Evolutionary conservation across 257 asterid genomes (phyloP).

Genomic region (Solanum rostratum): DNA sequence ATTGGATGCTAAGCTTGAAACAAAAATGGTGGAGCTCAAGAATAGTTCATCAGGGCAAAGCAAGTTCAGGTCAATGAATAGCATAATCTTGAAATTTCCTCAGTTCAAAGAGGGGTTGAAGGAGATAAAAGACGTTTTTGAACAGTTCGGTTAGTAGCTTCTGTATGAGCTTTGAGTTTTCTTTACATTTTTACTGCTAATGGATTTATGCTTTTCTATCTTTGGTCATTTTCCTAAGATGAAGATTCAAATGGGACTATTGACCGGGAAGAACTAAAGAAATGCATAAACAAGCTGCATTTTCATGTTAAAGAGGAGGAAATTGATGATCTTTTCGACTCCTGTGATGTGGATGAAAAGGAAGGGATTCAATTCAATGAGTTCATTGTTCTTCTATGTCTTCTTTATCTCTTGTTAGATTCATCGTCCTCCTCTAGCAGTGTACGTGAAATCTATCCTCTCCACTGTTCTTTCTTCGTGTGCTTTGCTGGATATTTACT

Average conservation of each 20-base stretch:
- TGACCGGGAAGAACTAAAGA: constrained; percentile 30
- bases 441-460: constrained; percentile 7
- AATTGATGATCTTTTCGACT: constrained; percentile 27
- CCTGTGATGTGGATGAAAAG: constrained; percentile 32
- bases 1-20: constrained; percentile 25
- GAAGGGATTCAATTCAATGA: constrained; percentile 41
- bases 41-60: constrained; percentile 4
- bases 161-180: not conserved
- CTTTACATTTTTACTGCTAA: not conserved
- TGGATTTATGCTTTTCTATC: not conserved
- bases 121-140: constrained; percentile 24
- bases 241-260: constrained; percentile 37
- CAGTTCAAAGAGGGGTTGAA: constrained; percentile 32
- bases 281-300: constrained; percentile 25
- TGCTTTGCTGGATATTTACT: not conserved
- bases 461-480: not conserved
- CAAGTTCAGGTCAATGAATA: constrained; percentile 31
- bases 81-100: constrained; percentile 40
- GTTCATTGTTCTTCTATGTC: constrained; percentile 42
- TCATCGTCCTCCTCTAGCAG: constrained; percentile 8
- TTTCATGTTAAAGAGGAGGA: constrained; percentile 25
- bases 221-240: constrained; percentile 7
- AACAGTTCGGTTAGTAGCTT: constrained; percentile 26
- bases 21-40: constrained; percentile 28
- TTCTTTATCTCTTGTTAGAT: constrained; percentile 26